A percentile compares a stretch with the other conserved stretches of the same genome.
Conservation (phyloP, 1,139 yeast species). For the Arxiozyma telluris region DNA sequence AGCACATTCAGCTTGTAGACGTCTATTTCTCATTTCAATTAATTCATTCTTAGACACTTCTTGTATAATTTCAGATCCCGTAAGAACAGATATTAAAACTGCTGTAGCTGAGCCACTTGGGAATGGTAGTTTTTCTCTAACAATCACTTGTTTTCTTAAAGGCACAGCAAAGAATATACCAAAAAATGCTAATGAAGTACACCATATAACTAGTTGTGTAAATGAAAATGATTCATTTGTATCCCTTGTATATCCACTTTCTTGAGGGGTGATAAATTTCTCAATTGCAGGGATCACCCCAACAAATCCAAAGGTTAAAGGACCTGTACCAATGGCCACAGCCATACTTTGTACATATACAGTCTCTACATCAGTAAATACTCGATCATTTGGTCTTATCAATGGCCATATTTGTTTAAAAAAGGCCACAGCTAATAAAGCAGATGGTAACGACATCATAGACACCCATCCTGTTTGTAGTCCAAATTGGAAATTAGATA, state of each 20-base stretch:
- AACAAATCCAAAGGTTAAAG: slow-evolving; percentile 86
- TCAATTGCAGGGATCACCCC: slow-evolving; percentile 98
- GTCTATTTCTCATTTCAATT: slow-evolving; percentile 21
- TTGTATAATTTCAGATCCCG: slow-evolving; percentile 51
- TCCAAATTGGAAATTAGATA: slow-evolving; percentile 93
- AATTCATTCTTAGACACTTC: slow-evolving; percentile 32
- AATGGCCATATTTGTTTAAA: slow-evolving; percentile 43
- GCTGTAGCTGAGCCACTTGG: slow-evolving; percentile 98
- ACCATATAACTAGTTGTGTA: slow-evolving; percentile 65
- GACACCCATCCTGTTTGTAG: slow-evolving; percentile 98
- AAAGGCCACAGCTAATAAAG: slow-evolving; percentile 74
- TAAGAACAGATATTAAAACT: slow-evolving; percentile 78
- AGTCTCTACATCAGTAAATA: slow-evolving; percentile 83
- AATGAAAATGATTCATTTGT: slow-evolving; percentile 34
- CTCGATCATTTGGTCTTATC: slow-evolving; percentile 23
- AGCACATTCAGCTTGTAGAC: slow-evolving; percentile 24
- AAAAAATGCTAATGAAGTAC: slow-evolving; percentile 76
- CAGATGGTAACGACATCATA: slow-evolving; percentile 98
- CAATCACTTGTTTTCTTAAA: slow-evolving; percentile 72
- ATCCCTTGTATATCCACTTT: slow-evolving; percentile 50
- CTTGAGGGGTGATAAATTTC: slow-evolving; percentile 68
- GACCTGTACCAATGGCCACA: slow-evolving; percentile 96
- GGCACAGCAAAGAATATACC: slow-evolving; percentile 96
- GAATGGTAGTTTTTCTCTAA: slow-evolving; percentile 76
- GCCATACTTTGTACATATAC: slow-evolving; percentile 88